A percentile compares a stretch with the other conserved stretches of the same genome.
Evolutionary conservation across 768 basidiomycete species (phyloP).

Genomic region (Fibroporia radiculosa): DNA sequence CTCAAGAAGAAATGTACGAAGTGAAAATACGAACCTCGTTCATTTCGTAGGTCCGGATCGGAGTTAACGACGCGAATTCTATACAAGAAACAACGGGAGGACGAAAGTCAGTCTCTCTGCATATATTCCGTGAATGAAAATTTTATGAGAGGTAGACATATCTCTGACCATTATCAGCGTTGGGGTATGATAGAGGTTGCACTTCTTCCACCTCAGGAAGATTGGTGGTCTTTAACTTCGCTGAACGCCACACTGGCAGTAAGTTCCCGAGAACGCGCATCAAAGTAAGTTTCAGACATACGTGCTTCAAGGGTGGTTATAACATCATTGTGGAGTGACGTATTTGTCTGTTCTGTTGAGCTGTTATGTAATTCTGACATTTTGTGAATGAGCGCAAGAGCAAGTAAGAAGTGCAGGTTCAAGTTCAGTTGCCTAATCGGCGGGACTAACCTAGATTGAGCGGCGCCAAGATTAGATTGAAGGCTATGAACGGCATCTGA

Average conservation of each 20-base stretch:
- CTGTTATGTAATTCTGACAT: too few relatives aligned
- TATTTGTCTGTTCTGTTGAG: too few relatives aligned
- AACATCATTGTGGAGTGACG: too few relatives aligned
- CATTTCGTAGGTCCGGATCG: slow-evolving; percentile 12
- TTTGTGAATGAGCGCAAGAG: too few relatives aligned
- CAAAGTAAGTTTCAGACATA: slow-evolving; percentile 3
- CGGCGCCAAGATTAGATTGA: too few relatives aligned
- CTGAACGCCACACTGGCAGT: slow-evolving; percentile 12
- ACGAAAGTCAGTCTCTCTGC: neutral
- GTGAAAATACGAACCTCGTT: slow-evolving; percentile 6
- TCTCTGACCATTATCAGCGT: slow-evolving; percentile 11
- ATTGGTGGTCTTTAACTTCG: slow-evolving; percentile 15
- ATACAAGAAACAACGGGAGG: neutral
- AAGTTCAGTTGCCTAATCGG: too few relatives aligned
- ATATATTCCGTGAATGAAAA: neutral
- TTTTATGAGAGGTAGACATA: neutral
- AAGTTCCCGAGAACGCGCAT: neutral
- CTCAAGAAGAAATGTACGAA: neutral
- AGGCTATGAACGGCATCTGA: too few relatives aligned
- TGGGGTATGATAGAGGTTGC: neutral
- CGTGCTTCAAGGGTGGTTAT: slow-evolving; percentile 17
- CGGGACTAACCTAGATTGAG: too few relatives aligned
- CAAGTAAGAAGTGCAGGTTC: too few relatives aligned
- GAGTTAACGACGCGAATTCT: slow-evolving; percentile 10
- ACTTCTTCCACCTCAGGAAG: slow-evolving; percentile 18